Percentiles rank a stretch among this genome's conserved stretches.
Conservation (phyloP, 192 early-diverging fungal genomes). For the Coemansia pectinata region DNA sequence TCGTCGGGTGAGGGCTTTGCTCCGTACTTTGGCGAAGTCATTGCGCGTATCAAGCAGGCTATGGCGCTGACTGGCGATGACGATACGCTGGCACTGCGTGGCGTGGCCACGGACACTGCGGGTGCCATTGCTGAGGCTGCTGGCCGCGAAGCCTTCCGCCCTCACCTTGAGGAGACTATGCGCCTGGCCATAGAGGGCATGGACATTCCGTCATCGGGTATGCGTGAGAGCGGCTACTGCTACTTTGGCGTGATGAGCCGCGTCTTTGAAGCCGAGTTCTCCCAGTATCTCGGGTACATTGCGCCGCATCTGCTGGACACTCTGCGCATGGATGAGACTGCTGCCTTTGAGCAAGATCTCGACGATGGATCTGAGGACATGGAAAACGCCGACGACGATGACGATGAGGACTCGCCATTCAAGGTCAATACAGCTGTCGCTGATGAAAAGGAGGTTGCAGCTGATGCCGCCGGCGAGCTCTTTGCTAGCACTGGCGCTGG, state of each 20-base stretch:
- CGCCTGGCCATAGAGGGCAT: conserved; percentile 76
- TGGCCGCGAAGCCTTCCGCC: conserved; percentile 77
- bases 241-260: conserved; percentile 83
- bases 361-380: conserved; percentile 33
- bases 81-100: conserved; percentile 70
- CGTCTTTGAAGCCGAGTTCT: conserved; percentile 82
- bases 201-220: conserved; percentile 66
- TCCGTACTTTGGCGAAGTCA: conserved; percentile 77
- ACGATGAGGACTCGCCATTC: conserved; percentile 62
- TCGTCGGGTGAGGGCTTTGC: conserved; percentile 65
- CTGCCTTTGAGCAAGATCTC: conserved; percentile 24
- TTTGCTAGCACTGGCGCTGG: conserved; percentile 72
- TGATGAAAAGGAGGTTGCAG: conserved; percentile 92
- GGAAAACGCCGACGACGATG: conserved; percentile 58
- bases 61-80: conserved; percentile 76
- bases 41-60: conserved; percentile 65
- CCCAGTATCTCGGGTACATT: conserved; percentile 69
- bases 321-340: conserved; percentile 73
- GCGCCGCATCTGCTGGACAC: conserved; percentile 82
- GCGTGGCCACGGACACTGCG: conserved; percentile 81
- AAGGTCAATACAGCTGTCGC: conserved; percentile 78
- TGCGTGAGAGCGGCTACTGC: conserved; percentile 84
- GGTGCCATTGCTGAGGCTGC: conserved; percentile 86
- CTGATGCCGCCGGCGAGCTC: conserved; percentile 84
- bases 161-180: conserved; percentile 76